phyloP scores from a whole-genome alignment of 805 yeast genomes.

The Saccharomyces paradoxus region DNA sequence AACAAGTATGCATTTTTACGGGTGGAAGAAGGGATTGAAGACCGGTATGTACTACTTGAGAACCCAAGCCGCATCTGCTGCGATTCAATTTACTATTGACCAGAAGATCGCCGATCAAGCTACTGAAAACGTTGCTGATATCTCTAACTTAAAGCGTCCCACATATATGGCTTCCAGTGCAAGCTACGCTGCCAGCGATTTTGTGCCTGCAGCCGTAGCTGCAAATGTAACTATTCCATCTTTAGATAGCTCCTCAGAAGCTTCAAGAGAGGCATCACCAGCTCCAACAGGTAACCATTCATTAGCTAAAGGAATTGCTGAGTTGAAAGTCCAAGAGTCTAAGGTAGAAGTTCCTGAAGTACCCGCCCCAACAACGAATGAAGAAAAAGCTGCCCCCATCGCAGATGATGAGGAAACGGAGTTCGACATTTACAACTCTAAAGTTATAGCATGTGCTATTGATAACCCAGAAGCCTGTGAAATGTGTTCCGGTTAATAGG shows the following conservation, averaged over 20 bases:
- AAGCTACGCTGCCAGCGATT: not conserved
- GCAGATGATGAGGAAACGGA: constrained; percentile 37
- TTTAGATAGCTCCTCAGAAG: not conserved
- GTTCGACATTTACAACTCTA: constrained; percentile 75
- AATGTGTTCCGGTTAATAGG: constrained; percentile 83
- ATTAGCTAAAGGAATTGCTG: constrained; percentile 34
- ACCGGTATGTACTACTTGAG: constrained; percentile 95
- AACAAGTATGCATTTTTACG: constrained; percentile 94
- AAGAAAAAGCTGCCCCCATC: constrained; percentile 32
- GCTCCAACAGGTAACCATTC: constrained; percentile 26
- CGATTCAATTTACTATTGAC: constrained; percentile 81
- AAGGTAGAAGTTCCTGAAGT: constrained; percentile 14
- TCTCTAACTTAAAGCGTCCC: constrained; percentile 33
- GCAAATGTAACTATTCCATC: constrained; percentile 1
- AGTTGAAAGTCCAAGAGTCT: constrained; percentile 28
- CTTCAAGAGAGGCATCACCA: constrained; percentile 18
- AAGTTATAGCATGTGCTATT: constrained; percentile 90
- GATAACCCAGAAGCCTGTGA: constrained; percentile 91
- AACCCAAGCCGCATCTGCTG: constrained; percentile 94
- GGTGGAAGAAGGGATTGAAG: constrained; percentile 93
- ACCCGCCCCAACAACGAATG: constrained; percentile 34
- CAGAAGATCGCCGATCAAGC: constrained; percentile 46
- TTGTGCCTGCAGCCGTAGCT: constrained; percentile 4
- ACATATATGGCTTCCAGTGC: constrained; percentile 19
- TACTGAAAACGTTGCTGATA: constrained; percentile 27